These are phyloP conservation scores for Sugiyamaella xylanicola DNA, from an alignment of 1,139 yeast genomes.

Conservation along the genomic window DNA sequence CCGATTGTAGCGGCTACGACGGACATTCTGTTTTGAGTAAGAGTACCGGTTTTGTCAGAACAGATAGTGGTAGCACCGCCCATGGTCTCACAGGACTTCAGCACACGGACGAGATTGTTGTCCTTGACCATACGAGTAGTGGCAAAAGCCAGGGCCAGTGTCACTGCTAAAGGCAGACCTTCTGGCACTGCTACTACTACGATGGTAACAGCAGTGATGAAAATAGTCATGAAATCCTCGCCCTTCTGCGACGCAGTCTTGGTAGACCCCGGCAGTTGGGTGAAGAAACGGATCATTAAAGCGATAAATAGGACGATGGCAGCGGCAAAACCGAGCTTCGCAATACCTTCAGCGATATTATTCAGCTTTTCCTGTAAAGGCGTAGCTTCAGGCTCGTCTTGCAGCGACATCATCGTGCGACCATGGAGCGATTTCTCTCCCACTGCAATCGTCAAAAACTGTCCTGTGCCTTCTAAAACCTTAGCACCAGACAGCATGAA, in stretches of 20 bases:
- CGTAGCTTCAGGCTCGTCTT: constrained; percentile 75
- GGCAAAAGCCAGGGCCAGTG: constrained; percentile 94
- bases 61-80: constrained; percentile 98
- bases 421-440: constrained; percentile 91
- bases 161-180: constrained; percentile 95
- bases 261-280: constrained; percentile 57
- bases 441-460: constrained; percentile 84
- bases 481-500: constrained; percentile 90
- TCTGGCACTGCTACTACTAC: constrained; percentile 98
- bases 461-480: constrained; percentile 82
- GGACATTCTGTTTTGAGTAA: constrained; percentile 90
- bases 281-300: constrained; percentile 73
- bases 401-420: constrained; percentile 79
- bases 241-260: constrained; percentile 74
- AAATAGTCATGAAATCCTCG: constrained; percentile 74
- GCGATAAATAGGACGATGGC: constrained; percentile 78
- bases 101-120: constrained; percentile 91
- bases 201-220: constrained; percentile 88
- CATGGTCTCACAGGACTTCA: constrained; percentile 96
- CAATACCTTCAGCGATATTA: constrained; percentile 85
- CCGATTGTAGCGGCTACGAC: constrained; percentile 78
- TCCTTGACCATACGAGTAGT: constrained; percentile 97
- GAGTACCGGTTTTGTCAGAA: constrained; percentile 96
- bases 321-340: constrained; percentile 87
- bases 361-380: constrained; percentile 86